These are phyloP conservation scores for Neurospora terricola DNA, from an alignment of 495 filamentous ascomycete genomes.

Conservation along the genomic window DNA sequence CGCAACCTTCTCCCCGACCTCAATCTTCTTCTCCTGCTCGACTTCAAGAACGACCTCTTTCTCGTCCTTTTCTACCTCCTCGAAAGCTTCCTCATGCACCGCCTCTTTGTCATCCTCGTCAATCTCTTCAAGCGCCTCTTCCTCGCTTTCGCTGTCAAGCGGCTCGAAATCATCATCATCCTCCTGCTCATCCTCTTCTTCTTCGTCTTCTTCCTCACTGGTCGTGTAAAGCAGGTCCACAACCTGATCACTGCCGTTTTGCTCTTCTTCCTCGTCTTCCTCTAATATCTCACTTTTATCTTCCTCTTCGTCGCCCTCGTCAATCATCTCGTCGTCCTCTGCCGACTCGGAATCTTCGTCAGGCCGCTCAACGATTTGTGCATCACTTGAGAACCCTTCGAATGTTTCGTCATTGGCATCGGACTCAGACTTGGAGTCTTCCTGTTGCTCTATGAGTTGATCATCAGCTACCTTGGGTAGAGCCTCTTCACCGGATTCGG, in stretches of 20 bases:
- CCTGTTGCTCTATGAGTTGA: neutral
- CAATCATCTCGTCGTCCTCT: neutral
- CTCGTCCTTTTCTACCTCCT: slow-evolving; percentile 1
- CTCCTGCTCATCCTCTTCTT: slow-evolving; percentile 8
- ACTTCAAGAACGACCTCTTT: slow-evolving; percentile 2
- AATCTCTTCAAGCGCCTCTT: neutral
- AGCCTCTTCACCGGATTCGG: neutral
- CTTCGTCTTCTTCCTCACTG: slow-evolving; percentile 14
- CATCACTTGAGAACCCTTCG: neutral
- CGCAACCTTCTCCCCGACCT: slow-evolving; percentile 1
- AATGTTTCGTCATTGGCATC: neutral
- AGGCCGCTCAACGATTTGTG: neutral
- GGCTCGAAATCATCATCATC: neutral
- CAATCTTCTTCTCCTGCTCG: slow-evolving; percentile 4
- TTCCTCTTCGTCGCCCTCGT: neutral
- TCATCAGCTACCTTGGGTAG: neutral
- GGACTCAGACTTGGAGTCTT: neutral
- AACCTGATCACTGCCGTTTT: slow-evolving; percentile 11
- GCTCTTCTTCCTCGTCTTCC: slow-evolving; percentile 10
- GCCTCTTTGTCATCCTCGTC: neutral
- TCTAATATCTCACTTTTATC: neutral
- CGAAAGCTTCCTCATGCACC: neutral
- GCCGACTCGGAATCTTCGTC: neutral
- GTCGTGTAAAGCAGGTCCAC: slow-evolving; percentile 4
- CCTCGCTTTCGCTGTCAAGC: neutral